Evolutionary conservation across 768 basidiomycete species (phyloP).

Genomic region (Trametes punicea): DNA sequence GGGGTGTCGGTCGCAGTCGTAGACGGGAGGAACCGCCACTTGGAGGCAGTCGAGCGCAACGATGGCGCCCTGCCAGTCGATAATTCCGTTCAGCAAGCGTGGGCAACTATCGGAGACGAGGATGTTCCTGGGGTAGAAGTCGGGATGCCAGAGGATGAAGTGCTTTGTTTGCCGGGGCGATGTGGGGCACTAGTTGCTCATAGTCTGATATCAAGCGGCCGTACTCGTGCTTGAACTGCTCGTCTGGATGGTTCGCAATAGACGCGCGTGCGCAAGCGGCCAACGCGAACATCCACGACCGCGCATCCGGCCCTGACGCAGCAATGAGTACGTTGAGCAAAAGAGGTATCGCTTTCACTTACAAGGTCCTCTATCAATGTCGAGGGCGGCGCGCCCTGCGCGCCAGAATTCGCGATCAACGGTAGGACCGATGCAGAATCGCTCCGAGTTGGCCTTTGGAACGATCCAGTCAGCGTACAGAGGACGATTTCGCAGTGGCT

Average conservation of each 20-base stretch:
- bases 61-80: conserved; percentile 21
- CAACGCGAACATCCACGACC: conserved; percentile 8
- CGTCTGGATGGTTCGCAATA: not conserved
- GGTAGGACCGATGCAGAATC: conserved; percentile 18
- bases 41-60: not conserved
- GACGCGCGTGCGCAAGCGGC: conserved; percentile 2
- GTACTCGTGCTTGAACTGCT: not conserved
- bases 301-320: conserved; percentile 2
- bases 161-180: not conserved
- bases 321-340: not conserved
- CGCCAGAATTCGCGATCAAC: conserved; percentile 20
- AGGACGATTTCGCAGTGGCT: conserved; percentile 10
- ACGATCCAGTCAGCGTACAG: conserved; percentile 5
- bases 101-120: conserved; percentile 9
- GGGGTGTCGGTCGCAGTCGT: not conserved
- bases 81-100: conserved; percentile 13
- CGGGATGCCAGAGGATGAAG: conserved; percentile 23
- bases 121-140: conserved; percentile 20
- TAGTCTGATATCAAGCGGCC: not conserved
- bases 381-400: conserved; percentile 6
- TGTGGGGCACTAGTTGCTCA: conserved; percentile 1
- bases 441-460: conserved; percentile 1
- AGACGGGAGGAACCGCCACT: not conserved
- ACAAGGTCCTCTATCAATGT: conserved; percentile 19
- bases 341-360: not conserved